A percentile compares a stretch with the other conserved stretches of the same genome.
These are phyloP conservation scores for Schoenoplectus tabernaemontani DNA, from an alignment of 202 grass and related monocot species.

Conservation along the genomic window DNA sequence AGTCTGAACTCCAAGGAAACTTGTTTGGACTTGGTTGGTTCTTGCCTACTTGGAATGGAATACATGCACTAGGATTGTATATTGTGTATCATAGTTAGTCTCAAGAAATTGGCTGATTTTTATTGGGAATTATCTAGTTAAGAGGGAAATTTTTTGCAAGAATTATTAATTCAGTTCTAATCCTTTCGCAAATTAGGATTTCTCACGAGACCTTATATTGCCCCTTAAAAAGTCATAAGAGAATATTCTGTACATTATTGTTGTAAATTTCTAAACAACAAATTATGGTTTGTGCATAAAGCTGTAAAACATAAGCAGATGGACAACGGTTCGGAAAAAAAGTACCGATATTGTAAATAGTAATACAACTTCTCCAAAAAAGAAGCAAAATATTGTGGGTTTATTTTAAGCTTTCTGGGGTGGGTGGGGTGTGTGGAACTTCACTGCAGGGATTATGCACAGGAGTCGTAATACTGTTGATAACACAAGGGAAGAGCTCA, in stretches of 20 bases:
- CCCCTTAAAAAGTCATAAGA: background rate
- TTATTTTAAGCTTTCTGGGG: background rate
- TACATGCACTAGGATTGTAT: background rate
- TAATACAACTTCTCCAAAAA: background rate
- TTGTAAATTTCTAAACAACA: background rate
- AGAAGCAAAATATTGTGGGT: background rate
- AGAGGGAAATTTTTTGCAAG: background rate
- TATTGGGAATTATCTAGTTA: background rate
- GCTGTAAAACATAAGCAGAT: background rate
- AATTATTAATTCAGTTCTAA: background rate
- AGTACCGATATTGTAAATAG: background rate
- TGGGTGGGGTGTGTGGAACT: background rate
- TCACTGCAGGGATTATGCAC: slow-evolving; percentile 60
- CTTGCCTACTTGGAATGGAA: background rate
- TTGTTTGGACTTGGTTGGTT: background rate
- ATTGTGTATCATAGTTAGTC: background rate
- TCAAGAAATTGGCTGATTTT: background rate
- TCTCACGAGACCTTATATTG: background rate
- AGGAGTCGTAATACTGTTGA: slow-evolving; percentile 51
- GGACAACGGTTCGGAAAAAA: background rate
- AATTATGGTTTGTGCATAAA: background rate
- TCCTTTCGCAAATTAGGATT: background rate
- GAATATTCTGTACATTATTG: background rate
- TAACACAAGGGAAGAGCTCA: slow-evolving; percentile 44
- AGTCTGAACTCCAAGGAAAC: background rate